Evolutionary conservation across 2,329 filamentous ascomycete genomes (phyloP).

Genomic region (Pseudocercospora fuligena): DNA sequence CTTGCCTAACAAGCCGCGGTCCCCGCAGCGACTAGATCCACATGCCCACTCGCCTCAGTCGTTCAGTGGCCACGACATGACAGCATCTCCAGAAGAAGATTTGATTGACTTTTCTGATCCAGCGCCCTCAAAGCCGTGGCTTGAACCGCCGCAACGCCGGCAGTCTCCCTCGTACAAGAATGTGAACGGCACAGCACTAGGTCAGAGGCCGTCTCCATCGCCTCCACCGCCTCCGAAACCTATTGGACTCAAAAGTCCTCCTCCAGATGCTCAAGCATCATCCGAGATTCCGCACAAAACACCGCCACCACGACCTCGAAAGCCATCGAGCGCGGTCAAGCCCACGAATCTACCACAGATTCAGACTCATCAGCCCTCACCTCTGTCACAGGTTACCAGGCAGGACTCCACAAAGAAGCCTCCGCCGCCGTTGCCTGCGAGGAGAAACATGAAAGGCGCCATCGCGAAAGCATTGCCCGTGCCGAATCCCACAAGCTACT

Average conservation of each 20-base stretch:
- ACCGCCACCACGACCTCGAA: slow-evolving; percentile 43
- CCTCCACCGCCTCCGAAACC: slow-evolving; percentile 45
- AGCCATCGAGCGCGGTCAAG: slow-evolving; percentile 42
- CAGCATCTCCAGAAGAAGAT: slow-evolving; percentile 42
- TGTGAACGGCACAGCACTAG: slow-evolving; percentile 35
- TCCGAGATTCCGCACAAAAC: slow-evolving; percentile 29
- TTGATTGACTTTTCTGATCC: slow-evolving; percentile 55
- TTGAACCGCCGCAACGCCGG: slow-evolving; percentile 22
- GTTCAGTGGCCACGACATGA: not conserved
- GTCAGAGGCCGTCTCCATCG: slow-evolving; percentile 31
- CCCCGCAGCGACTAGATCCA: not conserved
- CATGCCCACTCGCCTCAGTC: not conserved
- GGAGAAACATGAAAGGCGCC: slow-evolving; percentile 36
- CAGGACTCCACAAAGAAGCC: slow-evolving; percentile 37
- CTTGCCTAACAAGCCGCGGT: not conserved
- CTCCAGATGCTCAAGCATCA: slow-evolving; percentile 34
- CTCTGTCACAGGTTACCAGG: slow-evolving; percentile 41
- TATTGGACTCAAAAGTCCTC: slow-evolving; percentile 45
- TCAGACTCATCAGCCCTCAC: slow-evolving; percentile 36
- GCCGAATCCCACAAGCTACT: slow-evolving; percentile 17
- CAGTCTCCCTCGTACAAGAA: slow-evolving; percentile 8
- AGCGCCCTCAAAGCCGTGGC: slow-evolving; percentile 36
- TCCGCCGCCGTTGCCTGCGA: slow-evolving; percentile 38
- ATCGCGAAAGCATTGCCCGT: slow-evolving; percentile 29
- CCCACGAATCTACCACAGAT: slow-evolving; percentile 28